phyloP scores from a whole-genome alignment of 2,329 filamentous ascomycete species.

The Aspergillus versicolor region DNA sequence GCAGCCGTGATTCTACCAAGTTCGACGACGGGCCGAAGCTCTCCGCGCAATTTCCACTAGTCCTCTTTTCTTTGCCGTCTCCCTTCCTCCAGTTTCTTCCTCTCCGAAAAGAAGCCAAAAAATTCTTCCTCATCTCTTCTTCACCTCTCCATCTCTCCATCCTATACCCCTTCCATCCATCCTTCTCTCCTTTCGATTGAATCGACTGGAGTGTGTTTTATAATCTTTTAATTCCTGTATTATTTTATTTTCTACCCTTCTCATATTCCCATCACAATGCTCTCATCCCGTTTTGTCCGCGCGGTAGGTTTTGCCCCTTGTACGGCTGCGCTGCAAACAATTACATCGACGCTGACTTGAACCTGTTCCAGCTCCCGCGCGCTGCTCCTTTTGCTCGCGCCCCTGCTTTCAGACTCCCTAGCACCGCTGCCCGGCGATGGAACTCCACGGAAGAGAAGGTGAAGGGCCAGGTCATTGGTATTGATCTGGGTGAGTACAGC shows the following conservation, averaged over 20 bases:
- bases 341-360: slow-evolving; percentile 19
- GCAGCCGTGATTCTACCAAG: not conserved
- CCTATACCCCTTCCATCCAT: slow-evolving; percentile 19
- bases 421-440: slow-evolving; percentile 66
- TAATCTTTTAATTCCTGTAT: slow-evolving; percentile 34
- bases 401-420: slow-evolving; percentile 67
- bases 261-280: slow-evolving; percentile 56
- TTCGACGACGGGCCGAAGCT: slow-evolving; percentile 39
- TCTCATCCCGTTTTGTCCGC: slow-evolving; percentile 70
- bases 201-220: slow-evolving; percentile 29
- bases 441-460: slow-evolving; percentile 70
- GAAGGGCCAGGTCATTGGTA: slow-evolving; percentile 94
- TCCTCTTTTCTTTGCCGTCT: slow-evolving; percentile 16
- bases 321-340: slow-evolving; percentile 1
- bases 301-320: slow-evolving; percentile 60
- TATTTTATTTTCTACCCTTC: slow-evolving; percentile 31
- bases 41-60: slow-evolving; percentile 35
- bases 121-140: slow-evolving; percentile 22
- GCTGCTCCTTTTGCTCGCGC: slow-evolving; percentile 69
- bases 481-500: slow-evolving; percentile 75
- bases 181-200: slow-evolving; percentile 30
- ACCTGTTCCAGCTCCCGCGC: slow-evolving; percentile 66
- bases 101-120: slow-evolving; percentile 17
- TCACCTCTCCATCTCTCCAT: slow-evolving; percentile 7
- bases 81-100: slow-evolving; percentile 30